A percentile compares a stretch with the other conserved stretches of the same genome.
phyloP scores from a whole-genome alignment of 2,329 filamentous ascomycete genomes.

The Penicillium sclerotiorum region DNA sequence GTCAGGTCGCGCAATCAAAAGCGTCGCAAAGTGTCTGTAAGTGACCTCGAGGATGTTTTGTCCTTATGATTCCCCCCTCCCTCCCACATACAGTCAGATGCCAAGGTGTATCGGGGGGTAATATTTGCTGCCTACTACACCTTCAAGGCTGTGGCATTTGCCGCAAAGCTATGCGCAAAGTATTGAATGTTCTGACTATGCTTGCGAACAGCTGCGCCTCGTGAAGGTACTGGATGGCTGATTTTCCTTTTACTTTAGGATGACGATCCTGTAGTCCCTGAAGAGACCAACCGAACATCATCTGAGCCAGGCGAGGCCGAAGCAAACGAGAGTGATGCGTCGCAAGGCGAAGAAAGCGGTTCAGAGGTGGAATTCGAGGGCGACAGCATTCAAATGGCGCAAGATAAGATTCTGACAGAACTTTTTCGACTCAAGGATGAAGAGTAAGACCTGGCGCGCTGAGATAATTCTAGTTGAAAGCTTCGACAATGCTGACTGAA shows the following conservation, averaged over 20 bases:
- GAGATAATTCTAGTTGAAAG: constrained; percentile 36
- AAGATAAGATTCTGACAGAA: constrained; percentile 81
- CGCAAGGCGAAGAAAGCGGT: constrained; percentile 53
- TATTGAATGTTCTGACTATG: not conserved
- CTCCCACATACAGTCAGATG: not conserved
- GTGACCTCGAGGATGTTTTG: constrained; percentile 34
- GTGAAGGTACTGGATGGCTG: too few species aligned
- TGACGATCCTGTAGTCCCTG: constrained; percentile 19
- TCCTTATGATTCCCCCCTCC: not conserved
- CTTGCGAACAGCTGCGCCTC: constrained; percentile 7
- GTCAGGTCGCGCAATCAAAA: constrained; percentile 58
- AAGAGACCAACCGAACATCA: constrained; percentile 24
- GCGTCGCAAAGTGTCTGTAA: constrained; percentile 62
- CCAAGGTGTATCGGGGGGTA: not conserved
- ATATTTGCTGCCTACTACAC: too few species aligned
- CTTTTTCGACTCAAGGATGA: constrained; percentile 42
- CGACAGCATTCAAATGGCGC: constrained; percentile 78
- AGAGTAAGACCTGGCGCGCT: constrained; percentile 27
- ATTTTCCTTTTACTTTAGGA: constrained; percentile 16
- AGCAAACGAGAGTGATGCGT: constrained; percentile 9
- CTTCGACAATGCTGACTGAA: not conserved
- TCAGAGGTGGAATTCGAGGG: constrained; percentile 67
- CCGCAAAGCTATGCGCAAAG: not conserved
- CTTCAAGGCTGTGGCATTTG: not conserved
- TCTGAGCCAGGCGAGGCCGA: constrained; percentile 31